These are phyloP conservation scores for Thelonectria olida DNA, from an alignment of 2,329 filamentous ascomycete genomes.

Conservation along the genomic window DNA sequence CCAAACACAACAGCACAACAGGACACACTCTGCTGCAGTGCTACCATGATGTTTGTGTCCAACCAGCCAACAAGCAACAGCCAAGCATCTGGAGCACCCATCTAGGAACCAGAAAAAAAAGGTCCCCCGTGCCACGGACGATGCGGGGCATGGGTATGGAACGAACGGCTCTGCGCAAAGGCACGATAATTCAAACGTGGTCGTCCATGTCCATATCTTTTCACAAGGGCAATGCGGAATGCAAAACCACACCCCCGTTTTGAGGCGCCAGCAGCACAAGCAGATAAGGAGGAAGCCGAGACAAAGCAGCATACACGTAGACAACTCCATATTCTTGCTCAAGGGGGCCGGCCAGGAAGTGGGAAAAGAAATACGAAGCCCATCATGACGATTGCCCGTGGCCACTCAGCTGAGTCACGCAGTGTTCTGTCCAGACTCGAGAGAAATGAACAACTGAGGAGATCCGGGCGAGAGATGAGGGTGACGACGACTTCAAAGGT, in stretches of 20 bases:
- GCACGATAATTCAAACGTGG: constrained; percentile 13
- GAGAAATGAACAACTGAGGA: background rate
- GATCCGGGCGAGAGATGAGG: background rate
- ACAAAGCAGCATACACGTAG: constrained; percentile 21
- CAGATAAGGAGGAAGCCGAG: background rate
- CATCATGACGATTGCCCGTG: background rate
- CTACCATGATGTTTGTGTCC: constrained; percentile 3
- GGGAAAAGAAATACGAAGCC: background rate
- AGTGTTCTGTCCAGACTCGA: background rate
- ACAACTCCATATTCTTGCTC: no score
- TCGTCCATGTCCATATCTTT: no score
- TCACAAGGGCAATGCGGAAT: constrained; percentile 8
- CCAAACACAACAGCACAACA: constrained; percentile 26
- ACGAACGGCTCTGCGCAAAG: constrained; percentile 15
- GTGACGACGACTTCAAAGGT: constrained; percentile 12
- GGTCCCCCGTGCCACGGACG: background rate
- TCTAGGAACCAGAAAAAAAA: background rate
- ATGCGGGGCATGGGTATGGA: constrained; percentile 5
- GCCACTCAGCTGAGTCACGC: background rate
- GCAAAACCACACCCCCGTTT: background rate
- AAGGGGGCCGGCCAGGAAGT: no score
- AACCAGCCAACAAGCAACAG: background rate
- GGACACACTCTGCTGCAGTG: constrained; percentile 11
- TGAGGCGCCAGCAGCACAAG: background rate
- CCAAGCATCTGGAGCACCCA: background rate